A percentile compares a stretch with the other conserved stretches of the same genome.
Evolutionary conservation across 1,284 basidiomycete species (phyloP).

Genomic region (Malassezia psittaci): DNA sequence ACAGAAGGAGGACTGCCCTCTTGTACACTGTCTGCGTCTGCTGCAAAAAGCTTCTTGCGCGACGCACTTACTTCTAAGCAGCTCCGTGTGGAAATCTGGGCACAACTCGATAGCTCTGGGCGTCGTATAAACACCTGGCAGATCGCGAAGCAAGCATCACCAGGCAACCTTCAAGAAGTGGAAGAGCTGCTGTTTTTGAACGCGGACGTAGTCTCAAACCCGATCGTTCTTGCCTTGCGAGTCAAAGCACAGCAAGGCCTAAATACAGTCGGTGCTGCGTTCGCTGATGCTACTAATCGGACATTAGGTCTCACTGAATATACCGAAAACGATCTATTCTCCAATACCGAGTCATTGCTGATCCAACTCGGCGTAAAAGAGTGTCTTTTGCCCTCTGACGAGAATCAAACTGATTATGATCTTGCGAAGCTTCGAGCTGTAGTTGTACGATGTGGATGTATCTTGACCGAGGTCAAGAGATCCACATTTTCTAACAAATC

Average conservation of each 20-base stretch:
- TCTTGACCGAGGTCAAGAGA: constrained; percentile 75
- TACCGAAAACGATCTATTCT: constrained; percentile 87
- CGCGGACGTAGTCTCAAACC: constrained; percentile 70
- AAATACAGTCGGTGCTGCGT: constrained; percentile 54
- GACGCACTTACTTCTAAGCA: constrained; percentile 84
- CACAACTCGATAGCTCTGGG: constrained; percentile 50
- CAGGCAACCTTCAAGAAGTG: constrained; percentile 83
- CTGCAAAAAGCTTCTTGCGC: constrained; percentile 76
- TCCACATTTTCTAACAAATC: constrained; percentile 69
- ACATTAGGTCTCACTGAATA: constrained; percentile 67
- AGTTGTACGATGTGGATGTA: constrained; percentile 78
- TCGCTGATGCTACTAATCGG: constrained; percentile 54
- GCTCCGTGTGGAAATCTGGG: constrained; percentile 75
- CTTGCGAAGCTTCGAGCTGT: constrained; percentile 50
- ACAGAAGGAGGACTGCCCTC: constrained; percentile 28
- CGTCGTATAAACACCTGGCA: constrained; percentile 59
- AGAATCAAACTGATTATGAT: constrained; percentile 62
- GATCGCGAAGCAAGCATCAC: constrained; percentile 78
- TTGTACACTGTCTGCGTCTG: constrained; percentile 67
- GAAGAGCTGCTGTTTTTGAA: constrained; percentile 85
- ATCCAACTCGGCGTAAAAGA: constrained; percentile 97
- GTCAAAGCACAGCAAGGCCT: constrained; percentile 56
- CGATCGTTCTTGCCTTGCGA: constrained; percentile 82
- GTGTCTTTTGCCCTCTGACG: constrained; percentile 57
- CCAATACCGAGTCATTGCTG: constrained; percentile 88